These are phyloP conservation scores for Amphirosellinia nigrospora DNA, from an alignment of 495 filamentous ascomycete species.

Conservation along the genomic window DNA sequence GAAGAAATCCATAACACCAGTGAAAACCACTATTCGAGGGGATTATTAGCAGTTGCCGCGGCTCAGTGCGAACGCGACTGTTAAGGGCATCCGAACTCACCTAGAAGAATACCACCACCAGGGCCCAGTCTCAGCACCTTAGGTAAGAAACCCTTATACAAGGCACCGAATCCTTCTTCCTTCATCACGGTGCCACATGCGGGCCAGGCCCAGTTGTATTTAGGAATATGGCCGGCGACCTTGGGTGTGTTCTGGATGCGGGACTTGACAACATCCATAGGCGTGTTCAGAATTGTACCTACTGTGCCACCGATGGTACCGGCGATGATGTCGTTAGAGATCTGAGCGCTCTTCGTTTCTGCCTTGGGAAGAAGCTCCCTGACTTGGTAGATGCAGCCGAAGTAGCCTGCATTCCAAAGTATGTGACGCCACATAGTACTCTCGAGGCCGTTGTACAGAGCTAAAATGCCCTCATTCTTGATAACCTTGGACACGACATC, in stretches of 20 bases:
- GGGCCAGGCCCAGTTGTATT: conserved; percentile 98
- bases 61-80: conserved; percentile 22
- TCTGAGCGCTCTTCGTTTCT: conserved; percentile 79
- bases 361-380: conserved; percentile 78
- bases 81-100: conserved; percentile 12
- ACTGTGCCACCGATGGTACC: conserved; percentile 88
- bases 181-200: conserved; percentile 82
- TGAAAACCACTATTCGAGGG: conserved; percentile 78
- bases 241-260: conserved; percentile 93
- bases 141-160: conserved; percentile 97
- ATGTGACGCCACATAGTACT: conserved; percentile 96
- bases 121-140: conserved; percentile 91
- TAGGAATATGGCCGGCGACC: conserved; percentile 76
- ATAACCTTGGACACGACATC: conserved; percentile 86
- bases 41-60: conserved; percentile 29
- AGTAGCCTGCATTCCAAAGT: conserved; percentile 97
- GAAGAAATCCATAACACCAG: conserved; percentile 91
- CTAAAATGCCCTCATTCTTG: conserved; percentile 79
- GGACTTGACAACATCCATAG: conserved; percentile 97
- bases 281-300: conserved; percentile 94
- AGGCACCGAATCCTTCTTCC: conserved; percentile 89
- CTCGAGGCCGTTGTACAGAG: conserved; percentile 96
- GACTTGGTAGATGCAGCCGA: conserved; percentile 97
- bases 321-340: conserved; percentile 84
- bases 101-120: conserved; percentile 62